These are phyloP conservation scores for Leucoagaricus sp. DNA, from an alignment of 1,284 basidiomycete species.

Conservation along the genomic window DNA sequence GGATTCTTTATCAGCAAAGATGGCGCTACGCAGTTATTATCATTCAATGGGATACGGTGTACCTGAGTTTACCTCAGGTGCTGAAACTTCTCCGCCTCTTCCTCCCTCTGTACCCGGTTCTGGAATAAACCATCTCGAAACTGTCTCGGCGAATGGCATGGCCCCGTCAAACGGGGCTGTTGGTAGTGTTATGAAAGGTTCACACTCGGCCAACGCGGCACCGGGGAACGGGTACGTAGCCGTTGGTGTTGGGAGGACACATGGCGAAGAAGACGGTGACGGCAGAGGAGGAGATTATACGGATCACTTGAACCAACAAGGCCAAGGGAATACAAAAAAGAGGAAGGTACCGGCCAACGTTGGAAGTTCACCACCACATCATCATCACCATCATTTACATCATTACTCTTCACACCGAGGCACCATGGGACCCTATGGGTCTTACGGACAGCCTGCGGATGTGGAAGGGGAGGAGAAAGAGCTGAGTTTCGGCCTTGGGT, in stretches of 20 bases:
- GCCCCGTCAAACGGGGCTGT: neutral
- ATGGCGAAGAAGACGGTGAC: constrained; percentile 4
- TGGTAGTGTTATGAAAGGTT: neutral
- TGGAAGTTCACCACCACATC: constrained; percentile 33
- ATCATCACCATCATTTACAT: constrained; percentile 11
- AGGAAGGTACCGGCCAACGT: constrained; percentile 68
- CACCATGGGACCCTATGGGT: neutral
- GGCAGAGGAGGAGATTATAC: constrained; percentile 15
- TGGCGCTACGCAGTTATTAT: constrained; percentile 12
- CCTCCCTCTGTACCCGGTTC: neutral
- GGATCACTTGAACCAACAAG: constrained; percentile 15
- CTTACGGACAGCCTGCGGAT: constrained; percentile 31
- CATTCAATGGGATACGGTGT: constrained; percentile 7
- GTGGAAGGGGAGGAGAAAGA: constrained; percentile 16
- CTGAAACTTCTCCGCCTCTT: neutral
- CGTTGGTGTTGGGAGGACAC: constrained; percentile 5
- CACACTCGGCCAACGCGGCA: neutral
- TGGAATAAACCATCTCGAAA: neutral
- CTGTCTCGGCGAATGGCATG: neutral
- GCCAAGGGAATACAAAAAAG: constrained; percentile 81
- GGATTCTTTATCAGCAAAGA: constrained; percentile 9
- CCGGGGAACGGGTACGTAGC: neutral
- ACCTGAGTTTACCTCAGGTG: neutral
- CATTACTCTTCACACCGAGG: constrained; percentile 4
- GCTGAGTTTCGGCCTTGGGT: constrained; percentile 19